Conservation (phyloP, 495 filamentous ascomycete genomes). For the Penicillium malachiteum region DNA sequence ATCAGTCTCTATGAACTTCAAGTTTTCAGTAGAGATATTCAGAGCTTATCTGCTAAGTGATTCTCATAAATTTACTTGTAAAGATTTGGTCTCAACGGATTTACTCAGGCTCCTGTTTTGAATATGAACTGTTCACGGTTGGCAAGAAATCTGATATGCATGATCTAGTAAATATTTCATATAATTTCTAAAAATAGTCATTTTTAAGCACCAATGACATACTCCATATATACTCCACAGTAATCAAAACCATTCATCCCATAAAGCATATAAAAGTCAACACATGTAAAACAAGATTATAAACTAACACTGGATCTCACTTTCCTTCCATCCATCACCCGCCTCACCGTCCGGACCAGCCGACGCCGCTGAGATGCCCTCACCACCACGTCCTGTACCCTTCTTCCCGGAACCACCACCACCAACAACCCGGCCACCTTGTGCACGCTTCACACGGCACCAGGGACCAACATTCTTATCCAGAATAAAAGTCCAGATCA, state of each 20-base stretch:
- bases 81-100: too few species aligned
- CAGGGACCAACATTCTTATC: conserved; percentile 84
- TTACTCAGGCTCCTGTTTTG: too few species aligned
- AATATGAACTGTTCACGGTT: too few species aligned
- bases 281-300: not conserved
- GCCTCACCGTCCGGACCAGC: conserved; percentile 39
- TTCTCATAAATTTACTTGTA: too few species aligned
- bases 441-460: conserved; percentile 88
- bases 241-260: not conserved
- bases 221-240: not conserved
- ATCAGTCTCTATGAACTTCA: not conserved
- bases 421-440: conserved; percentile 71
- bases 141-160: too few species aligned
- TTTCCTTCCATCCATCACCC: conserved; percentile 51
- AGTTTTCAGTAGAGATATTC: too few species aligned
- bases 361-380: conserved; percentile 42
- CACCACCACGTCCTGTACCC: conserved; percentile 40
- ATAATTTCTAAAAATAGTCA: conserved; percentile 1
- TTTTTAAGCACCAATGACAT: not conserved
- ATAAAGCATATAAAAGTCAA: not conserved
- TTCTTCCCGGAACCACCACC: conserved; percentile 31
- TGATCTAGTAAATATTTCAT: not conserved
- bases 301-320: conserved; percentile 45
- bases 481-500: conserved; percentile 92
- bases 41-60: too few species aligned